Base-by-base conservation (phyloP, 495 filamentous ascomycete genomes). In the Aspergillus haitiensis region DNA sequence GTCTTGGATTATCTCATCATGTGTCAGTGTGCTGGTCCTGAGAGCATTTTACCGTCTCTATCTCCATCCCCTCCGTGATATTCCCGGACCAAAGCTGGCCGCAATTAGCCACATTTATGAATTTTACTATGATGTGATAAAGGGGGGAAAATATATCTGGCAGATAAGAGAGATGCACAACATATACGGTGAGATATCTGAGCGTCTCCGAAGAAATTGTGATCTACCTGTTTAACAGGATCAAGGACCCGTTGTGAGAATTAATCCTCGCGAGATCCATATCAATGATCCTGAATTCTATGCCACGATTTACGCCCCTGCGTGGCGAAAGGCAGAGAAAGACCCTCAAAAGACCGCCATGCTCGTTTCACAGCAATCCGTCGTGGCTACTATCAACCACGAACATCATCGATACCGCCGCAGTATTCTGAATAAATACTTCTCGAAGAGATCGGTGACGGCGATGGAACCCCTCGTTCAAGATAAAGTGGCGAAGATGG, bases 231-330 rank as follows among this genome's bases (percentile, higher is more conserved):
- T n/a, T 7, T 45, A 15, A 45, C 42, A 15, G 18, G 1, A 7
- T 15, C 1, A 45, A 82, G 82, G 82, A 0, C 81, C 82, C 2
- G 80, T 84, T 54, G 64, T 85, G 16, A 75, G 83, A 3, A 70
- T 85, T 49, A 77, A 67, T 34, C 83, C 83, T 0, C 32, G 70
- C 15, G 81, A 85, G 59, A 55, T 86, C 3, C 77, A 80, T 45
- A 66, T 74, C 56, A 70, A 71, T n/a, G 75, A 77, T 27, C 59
- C 70, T 0, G 47, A 55, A 11, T 74, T 69, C 33, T 75, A 72
- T 52, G 67, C 71, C 5, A 64, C 70, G 11, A 65, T 77, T 2
- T 73, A 72, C 18, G 58, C 72, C n/a, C 58, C 60, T 0, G 52
- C 44, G 44, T 37, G 55, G 3, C 61, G 64, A 15, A 58, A 39